Conservation (phyloP, 2,329 filamentous ascomycete genomes). For the Cladosporium velox region DNA sequence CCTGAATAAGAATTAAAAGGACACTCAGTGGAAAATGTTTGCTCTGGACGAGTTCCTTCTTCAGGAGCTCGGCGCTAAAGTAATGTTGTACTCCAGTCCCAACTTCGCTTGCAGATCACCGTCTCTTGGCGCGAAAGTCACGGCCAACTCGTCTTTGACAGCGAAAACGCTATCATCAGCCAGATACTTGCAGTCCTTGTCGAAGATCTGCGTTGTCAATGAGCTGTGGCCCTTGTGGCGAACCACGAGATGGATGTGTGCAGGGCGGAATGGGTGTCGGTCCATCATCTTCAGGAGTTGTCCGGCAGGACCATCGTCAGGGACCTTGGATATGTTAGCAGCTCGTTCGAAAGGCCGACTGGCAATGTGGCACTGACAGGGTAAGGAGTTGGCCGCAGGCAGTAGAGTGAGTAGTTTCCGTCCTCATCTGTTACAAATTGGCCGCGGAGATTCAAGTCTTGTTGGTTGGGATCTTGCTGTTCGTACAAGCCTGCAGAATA, state of each 20-base stretch:
- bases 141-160: constrained; percentile 60
- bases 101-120: constrained; percentile 45
- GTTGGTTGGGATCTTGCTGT: constrained; percentile 71
- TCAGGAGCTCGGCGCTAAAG: constrained; percentile 22
- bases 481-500: constrained; percentile 52
- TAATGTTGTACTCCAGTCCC: constrained; percentile 26
- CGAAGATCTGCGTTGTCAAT: constrained; percentile 78
- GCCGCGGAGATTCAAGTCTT: constrained; percentile 73
- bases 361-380: constrained; percentile 36
- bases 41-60: too few species aligned
- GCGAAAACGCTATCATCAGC: constrained; percentile 61
- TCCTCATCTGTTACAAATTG: constrained; percentile 68
- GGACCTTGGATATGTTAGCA: constrained; percentile 35
- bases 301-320: constrained; percentile 59
- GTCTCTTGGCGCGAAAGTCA: constrained; percentile 57
- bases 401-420: constrained; percentile 59
- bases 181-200: constrained; percentile 64
- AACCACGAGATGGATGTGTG: constrained; percentile 60
- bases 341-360: neutral
- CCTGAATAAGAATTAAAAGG: neutral
- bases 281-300: constrained; percentile 60
- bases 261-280: constrained; percentile 63
- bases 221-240: constrained; percentile 63
- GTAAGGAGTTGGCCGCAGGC: constrained; percentile 49
- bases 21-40: too few species aligned